These are phyloP conservation scores for Xylaria sp. DNA, from an alignment of 2,329 filamentous ascomycete species.

Conservation along the genomic window DNA sequence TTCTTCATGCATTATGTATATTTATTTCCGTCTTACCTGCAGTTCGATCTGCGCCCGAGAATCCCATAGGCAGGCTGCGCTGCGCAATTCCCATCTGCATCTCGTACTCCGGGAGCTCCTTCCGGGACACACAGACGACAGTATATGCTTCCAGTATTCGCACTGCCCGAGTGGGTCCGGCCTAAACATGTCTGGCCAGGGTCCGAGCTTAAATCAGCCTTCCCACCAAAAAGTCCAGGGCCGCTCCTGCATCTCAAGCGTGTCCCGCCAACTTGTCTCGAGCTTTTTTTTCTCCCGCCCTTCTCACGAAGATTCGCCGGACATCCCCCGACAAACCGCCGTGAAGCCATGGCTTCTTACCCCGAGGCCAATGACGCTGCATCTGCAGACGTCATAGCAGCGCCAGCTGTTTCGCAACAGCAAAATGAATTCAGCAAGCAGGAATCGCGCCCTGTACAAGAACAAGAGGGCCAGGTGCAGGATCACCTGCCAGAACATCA, in stretches of 20 bases:
- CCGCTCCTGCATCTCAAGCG: neutral
- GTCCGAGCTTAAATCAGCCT: conserved; percentile 1
- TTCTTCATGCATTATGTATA: no score
- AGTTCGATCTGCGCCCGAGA: no score
- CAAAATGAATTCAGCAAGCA: neutral
- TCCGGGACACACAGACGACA: no score
- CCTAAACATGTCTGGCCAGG: neutral
- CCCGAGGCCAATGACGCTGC: conserved; percentile 20
- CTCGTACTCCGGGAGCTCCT: no score
- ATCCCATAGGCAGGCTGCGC: no score
- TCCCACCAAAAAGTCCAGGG: neutral
- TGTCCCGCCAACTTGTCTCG: neutral
- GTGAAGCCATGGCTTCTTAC: conserved; percentile 28
- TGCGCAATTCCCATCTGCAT: no score
- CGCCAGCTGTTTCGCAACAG: neutral
- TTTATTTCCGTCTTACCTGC: no score
- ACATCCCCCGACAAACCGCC: conserved; percentile 31
- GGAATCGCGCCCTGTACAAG: neutral
- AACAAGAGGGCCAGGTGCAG: neutral
- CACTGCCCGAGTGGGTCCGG: neutral
- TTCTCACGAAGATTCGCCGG: conserved; percentile 33
- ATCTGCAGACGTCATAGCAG: conserved; percentile 8
- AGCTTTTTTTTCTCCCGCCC: conserved; percentile 7
- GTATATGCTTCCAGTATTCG: neutral
- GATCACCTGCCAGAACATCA: neutral